Evolutionary conservation across 2,329 filamentous ascomycete genomes (phyloP).

Genomic region (Fusarium xylarioides): DNA sequence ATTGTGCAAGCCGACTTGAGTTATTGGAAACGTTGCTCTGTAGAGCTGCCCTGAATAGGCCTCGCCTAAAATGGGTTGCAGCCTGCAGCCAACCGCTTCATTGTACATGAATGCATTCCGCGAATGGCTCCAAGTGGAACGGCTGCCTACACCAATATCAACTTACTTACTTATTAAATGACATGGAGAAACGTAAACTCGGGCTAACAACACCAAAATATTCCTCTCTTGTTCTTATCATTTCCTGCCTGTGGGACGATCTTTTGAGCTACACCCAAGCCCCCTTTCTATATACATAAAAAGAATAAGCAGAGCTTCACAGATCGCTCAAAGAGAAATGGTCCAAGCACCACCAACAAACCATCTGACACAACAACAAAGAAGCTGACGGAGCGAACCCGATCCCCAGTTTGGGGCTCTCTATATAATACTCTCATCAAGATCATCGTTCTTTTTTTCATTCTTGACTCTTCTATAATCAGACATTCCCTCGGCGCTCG

Average conservation of each 20-base stretch:
- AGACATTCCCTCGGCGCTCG: not conserved
- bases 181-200: conserved; percentile 9
- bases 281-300: not conserved
- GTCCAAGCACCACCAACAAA: conserved; percentile 32
- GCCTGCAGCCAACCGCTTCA: conserved; percentile 31
- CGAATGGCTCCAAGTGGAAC: not conserved
- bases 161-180: conserved; percentile 3
- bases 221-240: not conserved
- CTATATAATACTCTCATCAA: not conserved
- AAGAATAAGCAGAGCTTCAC: conserved; percentile 11
- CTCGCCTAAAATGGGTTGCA: conserved; percentile 26
- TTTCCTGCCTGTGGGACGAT: not conserved
- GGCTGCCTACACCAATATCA: conserved; percentile 24
- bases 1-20: no score
- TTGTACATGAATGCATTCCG: conserved; percentile 6
- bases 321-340: conserved; percentile 13
- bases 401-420: not conserved
- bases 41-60: conserved; percentile 7
- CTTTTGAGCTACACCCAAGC: conserved; percentile 3
- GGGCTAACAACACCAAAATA: conserved; percentile 1
- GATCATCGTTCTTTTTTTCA: not conserved
- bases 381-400: not conserved
- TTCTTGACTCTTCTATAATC: not conserved
- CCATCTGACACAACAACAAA: conserved; percentile 16
- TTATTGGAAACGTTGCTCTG: no score